Percentiles rank a stretch among this genome's conserved stretches.
Evolutionary conservation across 345 rosid species (phyloP).

Genomic region (Syzygium oleosum): DNA sequence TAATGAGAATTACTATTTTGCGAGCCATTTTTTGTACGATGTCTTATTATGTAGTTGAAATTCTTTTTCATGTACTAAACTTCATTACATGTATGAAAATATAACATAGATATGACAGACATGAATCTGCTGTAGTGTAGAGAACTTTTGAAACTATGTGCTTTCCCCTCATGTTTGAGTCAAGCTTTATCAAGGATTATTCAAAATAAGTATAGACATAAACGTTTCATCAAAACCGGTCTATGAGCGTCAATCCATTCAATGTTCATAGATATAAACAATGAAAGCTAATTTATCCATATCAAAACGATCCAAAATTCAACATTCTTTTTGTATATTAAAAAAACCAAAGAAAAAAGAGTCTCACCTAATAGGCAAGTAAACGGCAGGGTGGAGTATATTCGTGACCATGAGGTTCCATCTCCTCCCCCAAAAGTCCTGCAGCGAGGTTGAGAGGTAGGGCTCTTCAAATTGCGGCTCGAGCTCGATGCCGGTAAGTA

Average conservation of each 20-base stretch:
- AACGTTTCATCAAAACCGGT: too few species aligned
- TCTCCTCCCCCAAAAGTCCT: constrained; percentile 71
- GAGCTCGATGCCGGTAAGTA: constrained; percentile 18
- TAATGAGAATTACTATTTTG: neutral
- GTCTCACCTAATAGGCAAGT: constrained; percentile 24
- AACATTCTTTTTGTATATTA: neutral
- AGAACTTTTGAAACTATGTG: neutral
- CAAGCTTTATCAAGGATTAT: too few species aligned
- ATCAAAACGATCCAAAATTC: neutral
- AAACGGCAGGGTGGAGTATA: constrained; percentile 52
- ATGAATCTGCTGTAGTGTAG: neutral
- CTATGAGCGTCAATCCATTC: too few species aligned
- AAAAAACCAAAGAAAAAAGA: neutral
- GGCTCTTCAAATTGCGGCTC: constrained; percentile 59
- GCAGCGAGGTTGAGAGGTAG: constrained; percentile 52
- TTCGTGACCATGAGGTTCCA: constrained; percentile 60
- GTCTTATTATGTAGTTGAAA: neutral
- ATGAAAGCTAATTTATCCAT: neutral
- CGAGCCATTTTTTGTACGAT: neutral
- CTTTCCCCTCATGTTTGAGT: neutral
- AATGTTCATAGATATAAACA: neutral
- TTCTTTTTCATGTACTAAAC: neutral
- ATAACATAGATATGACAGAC: neutral
- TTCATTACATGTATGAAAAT: neutral
- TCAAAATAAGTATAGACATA: too few species aligned